A percentile compares a stretch with the other conserved stretches of the same genome.
Evolutionary conservation across 805 yeast species (phyloP).

Genomic region (Ogataea nakhonphanomensis): DNA sequence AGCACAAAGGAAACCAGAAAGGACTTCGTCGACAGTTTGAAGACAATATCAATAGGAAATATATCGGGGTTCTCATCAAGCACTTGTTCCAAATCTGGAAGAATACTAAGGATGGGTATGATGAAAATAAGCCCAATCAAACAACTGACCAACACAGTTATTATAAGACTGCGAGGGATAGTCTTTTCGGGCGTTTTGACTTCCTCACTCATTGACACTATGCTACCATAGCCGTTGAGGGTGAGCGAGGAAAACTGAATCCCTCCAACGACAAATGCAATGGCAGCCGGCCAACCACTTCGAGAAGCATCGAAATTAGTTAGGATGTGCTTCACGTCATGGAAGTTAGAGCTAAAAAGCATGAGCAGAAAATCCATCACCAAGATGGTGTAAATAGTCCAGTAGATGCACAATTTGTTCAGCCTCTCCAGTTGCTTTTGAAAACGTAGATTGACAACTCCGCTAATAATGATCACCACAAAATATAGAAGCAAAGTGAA

Average conservation of each 20-base stretch:
- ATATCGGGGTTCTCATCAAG: slow-evolving; percentile 62
- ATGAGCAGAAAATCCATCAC: slow-evolving; percentile 62
- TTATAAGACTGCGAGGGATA: slow-evolving; percentile 69
- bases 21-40: slow-evolving; percentile 67
- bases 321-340: slow-evolving; percentile 55
- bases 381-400: slow-evolving; percentile 71
- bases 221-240: slow-evolving; percentile 77
- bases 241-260: slow-evolving; percentile 77
- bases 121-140: slow-evolving; percentile 70
- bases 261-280: slow-evolving; percentile 79
- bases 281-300: slow-evolving; percentile 70
- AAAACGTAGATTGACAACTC: slow-evolving; percentile 59
- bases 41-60: slow-evolving; percentile 76
- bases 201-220: slow-evolving; percentile 80
- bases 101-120: slow-evolving; percentile 64
- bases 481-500: slow-evolving; percentile 57
- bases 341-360: slow-evolving; percentile 54
- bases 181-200: slow-evolving; percentile 70
- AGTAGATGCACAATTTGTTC: slow-evolving; percentile 65
- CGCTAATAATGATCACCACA: slow-evolving; percentile 53
- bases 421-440: slow-evolving; percentile 59
- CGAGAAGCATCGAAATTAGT: slow-evolving; percentile 67
- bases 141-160: slow-evolving; percentile 61
- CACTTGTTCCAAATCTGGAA: slow-evolving; percentile 59
- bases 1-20: slow-evolving; percentile 65